These are phyloP conservation scores for Eucalyptus regnans DNA, from an alignment of 345 rosid genomes.

Conservation along the genomic window DNA sequence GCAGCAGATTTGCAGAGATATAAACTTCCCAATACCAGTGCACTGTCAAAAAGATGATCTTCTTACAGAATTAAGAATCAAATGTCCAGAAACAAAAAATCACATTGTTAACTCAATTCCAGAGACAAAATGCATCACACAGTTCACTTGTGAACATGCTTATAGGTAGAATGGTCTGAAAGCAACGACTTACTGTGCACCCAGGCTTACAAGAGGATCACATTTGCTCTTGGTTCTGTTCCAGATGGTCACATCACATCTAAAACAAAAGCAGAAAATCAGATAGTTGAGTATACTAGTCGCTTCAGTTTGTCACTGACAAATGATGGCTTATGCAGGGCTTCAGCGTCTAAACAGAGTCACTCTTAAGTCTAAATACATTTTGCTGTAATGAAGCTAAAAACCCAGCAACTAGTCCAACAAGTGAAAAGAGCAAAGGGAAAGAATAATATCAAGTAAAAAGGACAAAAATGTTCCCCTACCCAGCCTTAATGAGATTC, in stretches of 20 bases:
- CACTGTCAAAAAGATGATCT: not conserved
- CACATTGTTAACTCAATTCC: not conserved
- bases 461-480: not conserved
- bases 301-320: not conserved
- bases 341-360: not conserved
- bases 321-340: not conserved
- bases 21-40: not conserved
- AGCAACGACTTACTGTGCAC: constrained; percentile 63
- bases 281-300: not conserved
- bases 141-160: not conserved
- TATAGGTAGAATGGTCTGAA: not conserved
- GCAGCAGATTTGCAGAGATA: not conserved
- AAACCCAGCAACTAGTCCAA: not conserved
- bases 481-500: constrained; percentile 93
- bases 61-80: not conserved
- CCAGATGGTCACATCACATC: constrained; percentile 88
- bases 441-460: not conserved
- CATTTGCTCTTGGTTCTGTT: constrained; percentile 92
- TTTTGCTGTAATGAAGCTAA: not conserved
- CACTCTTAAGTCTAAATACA: not conserved
- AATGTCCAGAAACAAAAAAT: not conserved
- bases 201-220: constrained; percentile 68
- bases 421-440: not conserved
- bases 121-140: not conserved
- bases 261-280: constrained; percentile 1